Evolutionary conservation across 2,329 filamentous ascomycete species (phyloP).

Genomic region (Pyricularia sp.): DNA sequence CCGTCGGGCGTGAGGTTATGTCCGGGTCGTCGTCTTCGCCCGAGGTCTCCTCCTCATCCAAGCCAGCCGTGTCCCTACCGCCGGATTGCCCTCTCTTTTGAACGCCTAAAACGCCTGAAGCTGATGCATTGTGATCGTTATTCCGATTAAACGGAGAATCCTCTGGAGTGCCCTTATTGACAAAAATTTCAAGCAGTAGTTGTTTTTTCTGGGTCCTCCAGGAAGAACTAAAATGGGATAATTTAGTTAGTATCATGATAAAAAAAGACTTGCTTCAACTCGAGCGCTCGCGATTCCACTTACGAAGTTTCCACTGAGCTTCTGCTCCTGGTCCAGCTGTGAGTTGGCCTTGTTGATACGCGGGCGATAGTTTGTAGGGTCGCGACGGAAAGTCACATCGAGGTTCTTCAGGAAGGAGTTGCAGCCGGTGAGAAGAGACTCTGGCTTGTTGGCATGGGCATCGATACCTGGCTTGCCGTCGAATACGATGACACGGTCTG

Average conservation of each 20-base stretch:
- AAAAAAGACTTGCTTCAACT: background rate
- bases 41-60: constrained; percentile 34
- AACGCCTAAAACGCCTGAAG: constrained; percentile 37
- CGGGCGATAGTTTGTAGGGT: constrained; percentile 90
- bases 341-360: constrained; percentile 97
- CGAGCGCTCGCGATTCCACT: constrained; percentile 25
- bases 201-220: constrained; percentile 62
- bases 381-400: constrained; percentile 96
- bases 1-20: constrained; percentile 49
- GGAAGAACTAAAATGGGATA: constrained; percentile 62
- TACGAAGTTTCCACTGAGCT: constrained; percentile 83
- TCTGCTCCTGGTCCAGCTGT: constrained; percentile 97
- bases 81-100: constrained; percentile 16
- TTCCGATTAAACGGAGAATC: constrained; percentile 22
- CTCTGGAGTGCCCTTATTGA: constrained; percentile 31
- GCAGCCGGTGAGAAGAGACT: constrained; percentile 90
- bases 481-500: constrained; percentile 97
- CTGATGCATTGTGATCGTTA: constrained; percentile 26
- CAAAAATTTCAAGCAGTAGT: constrained; percentile 44
- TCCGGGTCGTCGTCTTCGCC: constrained; percentile 60
- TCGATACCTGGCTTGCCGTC: constrained; percentile 87
- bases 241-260: constrained; percentile 2
- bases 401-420: constrained; percentile 95
- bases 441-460: constrained; percentile 78
- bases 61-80: constrained; percentile 22